Evolutionary conservation across 2,329 filamentous ascomycete genomes (phyloP).

Genomic region (Fusarium burgessii): DNA sequence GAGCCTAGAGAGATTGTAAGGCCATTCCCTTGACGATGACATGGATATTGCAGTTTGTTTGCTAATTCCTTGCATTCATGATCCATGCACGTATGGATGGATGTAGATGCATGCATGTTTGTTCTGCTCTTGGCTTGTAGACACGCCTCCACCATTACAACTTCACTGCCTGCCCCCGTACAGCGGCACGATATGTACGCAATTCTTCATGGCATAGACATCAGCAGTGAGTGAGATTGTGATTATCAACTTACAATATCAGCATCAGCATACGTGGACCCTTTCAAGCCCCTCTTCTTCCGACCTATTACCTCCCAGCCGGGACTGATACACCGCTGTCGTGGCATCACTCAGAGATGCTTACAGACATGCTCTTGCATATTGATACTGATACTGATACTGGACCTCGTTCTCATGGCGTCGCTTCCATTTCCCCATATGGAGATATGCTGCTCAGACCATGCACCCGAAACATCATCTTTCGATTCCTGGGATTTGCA

Average conservation of each 20-base stretch:
- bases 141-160: slow-evolving; percentile 32
- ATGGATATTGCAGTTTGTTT: slow-evolving; percentile 31
- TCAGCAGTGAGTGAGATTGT: slow-evolving; percentile 34
- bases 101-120: slow-evolving; percentile 19
- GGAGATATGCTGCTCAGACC: slow-evolving; percentile 30
- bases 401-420: slow-evolving; percentile 13
- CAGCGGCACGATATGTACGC: slow-evolving; percentile 37
- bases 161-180: slow-evolving; percentile 26
- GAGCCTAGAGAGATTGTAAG: slow-evolving; percentile 20
- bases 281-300: slow-evolving; percentile 11
- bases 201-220: slow-evolving; percentile 21
- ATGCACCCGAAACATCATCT: slow-evolving; percentile 25
- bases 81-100: slow-evolving; percentile 3
- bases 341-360: slow-evolving; percentile 25
- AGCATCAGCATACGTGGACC: slow-evolving; percentile 13
- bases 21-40: slow-evolving; percentile 25
- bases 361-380: slow-evolving; percentile 32
- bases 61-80: slow-evolving; percentile 22
- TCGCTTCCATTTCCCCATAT: slow-evolving; percentile 36
- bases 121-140: slow-evolving; percentile 6
- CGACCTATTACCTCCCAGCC: slow-evolving; percentile 25
- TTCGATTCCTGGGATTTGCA: slow-evolving; percentile 21
- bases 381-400: neutral
- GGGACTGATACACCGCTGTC: slow-evolving; percentile 18
- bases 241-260: slow-evolving; percentile 19